A percentile compares a stretch with the other conserved stretches of the same genome.
Evolutionary conservation across 2,329 filamentous ascomycete species (phyloP).

Genomic region (Trichoderma citrinoviride): DNA sequence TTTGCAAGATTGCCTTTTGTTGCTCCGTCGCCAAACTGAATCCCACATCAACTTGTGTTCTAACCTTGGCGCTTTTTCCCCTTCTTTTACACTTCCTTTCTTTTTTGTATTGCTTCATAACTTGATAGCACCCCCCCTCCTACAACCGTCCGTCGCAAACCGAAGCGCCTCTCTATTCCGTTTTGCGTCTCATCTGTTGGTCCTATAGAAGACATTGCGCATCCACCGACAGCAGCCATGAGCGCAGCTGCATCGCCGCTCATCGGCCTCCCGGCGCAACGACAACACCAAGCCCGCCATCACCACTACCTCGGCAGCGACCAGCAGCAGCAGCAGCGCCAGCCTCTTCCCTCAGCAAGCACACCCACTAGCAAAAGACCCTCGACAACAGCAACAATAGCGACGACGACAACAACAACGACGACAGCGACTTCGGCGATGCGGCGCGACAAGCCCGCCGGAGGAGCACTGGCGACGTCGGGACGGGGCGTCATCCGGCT

Average conservation of each 20-base stretch:
- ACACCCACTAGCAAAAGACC: neutral
- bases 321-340: neutral
- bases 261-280: neutral
- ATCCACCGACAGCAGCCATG: neutral
- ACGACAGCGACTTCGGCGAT: neutral
- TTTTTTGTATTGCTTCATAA: neutral
- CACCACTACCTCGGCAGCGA: neutral
- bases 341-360: slow-evolving; percentile 1
- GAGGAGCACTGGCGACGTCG: neutral
- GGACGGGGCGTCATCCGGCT: slow-evolving; percentile 29
- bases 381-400: no score
- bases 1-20: no score
- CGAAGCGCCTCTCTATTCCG: no score
- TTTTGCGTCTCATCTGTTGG: no score
- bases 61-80: no score
- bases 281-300: neutral
- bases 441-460: neutral
- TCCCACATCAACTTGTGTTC: no score
- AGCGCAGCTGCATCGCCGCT: neutral
- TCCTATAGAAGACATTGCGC: no score
- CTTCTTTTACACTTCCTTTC: neutral
- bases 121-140: no score
- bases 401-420: neutral
- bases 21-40: no score
- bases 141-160: no score